A percentile compares a stretch with the other conserved stretches of the same genome.
phyloP scores from a whole-genome alignment of 495 filamentous ascomycete genomes.

The Amphirosellinia nigrospora region DNA sequence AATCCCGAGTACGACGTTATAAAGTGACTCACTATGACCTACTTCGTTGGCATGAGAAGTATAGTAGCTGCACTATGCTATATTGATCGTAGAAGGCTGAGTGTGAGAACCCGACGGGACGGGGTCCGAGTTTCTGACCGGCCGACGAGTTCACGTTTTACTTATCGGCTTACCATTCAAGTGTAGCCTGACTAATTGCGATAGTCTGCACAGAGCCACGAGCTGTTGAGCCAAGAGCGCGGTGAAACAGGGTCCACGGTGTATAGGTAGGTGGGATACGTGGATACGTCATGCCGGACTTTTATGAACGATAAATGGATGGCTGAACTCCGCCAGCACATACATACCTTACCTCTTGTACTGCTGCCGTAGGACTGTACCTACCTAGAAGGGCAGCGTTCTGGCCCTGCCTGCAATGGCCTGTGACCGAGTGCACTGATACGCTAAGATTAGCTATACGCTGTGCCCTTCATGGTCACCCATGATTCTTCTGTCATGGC shows the following conservation, averaged over 20 bases:
- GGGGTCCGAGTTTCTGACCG: neutral
- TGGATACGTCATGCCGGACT: neutral
- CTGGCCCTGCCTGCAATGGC: no score
- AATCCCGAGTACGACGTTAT: neutral
- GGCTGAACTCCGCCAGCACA: constrained; percentile 18
- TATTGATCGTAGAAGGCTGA: neutral
- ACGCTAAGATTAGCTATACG: neutral
- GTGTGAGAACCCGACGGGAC: neutral
- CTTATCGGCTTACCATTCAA: constrained; percentile 6
- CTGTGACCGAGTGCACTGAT: neutral
- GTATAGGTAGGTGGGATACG: constrained; percentile 1
- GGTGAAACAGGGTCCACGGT: no score
- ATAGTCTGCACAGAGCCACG: neutral
- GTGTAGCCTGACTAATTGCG: neutral
- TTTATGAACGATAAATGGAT: neutral
- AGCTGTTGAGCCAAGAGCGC: neutral
- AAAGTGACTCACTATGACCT: neutral
- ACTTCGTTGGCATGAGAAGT: neutral
- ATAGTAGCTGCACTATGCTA: neutral
- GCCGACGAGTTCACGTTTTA: neutral
- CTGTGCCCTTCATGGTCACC: neutral
- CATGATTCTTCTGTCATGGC: neutral
- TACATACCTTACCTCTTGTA: no score
- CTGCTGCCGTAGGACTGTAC: no score
- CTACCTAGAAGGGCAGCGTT: neutral